Evolutionary conservation across 306 rosid genomes (phyloP).

Genomic region (Canavalia gladiata): DNA sequence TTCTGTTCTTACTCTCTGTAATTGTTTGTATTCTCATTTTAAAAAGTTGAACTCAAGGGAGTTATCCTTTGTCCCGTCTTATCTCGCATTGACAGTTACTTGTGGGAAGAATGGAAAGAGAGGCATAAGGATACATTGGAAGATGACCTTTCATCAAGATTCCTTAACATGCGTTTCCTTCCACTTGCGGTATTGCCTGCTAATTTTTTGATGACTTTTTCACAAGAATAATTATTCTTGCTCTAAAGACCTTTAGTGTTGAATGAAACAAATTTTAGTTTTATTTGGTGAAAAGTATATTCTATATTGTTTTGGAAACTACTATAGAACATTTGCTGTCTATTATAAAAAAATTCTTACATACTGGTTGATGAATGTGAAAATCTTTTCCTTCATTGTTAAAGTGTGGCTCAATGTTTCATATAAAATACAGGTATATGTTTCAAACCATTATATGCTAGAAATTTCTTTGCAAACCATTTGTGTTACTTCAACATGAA

Average conservation of each 20-base stretch:
- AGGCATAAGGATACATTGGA: slow-evolving; percentile 68
- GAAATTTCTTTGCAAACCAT: slow-evolving; percentile 14
- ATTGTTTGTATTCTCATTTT: slow-evolving; percentile 25
- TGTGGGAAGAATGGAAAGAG: slow-evolving; percentile 98
- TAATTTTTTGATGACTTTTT: slow-evolving; percentile 27
- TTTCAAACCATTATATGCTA: slow-evolving; percentile 30
- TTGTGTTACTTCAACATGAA: slow-evolving; percentile 16
- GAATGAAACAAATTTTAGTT: slow-evolving; percentile 24
- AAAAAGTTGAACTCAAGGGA: slow-evolving; percentile 19
- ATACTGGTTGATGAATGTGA: neutral
- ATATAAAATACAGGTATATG: slow-evolving; percentile 9
- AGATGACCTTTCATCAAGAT: slow-evolving; percentile 68
- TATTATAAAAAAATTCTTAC: neutral
- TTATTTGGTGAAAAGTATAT: slow-evolving; percentile 13
- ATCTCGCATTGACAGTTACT: slow-evolving; percentile 66
- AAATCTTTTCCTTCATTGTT: slow-evolving; percentile 1
- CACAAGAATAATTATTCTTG: neutral
- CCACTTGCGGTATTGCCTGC: slow-evolving; percentile 74
- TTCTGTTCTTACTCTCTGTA: slow-evolving; percentile 1
- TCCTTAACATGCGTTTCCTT: slow-evolving; percentile 81
- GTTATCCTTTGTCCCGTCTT: slow-evolving; percentile 24
- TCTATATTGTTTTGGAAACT: slow-evolving; percentile 18
- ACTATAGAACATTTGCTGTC: slow-evolving; percentile 8
- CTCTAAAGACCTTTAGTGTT: slow-evolving; percentile 5
- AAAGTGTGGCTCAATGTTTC: neutral